A percentile compares a stretch with the other conserved stretches of the same genome.
phyloP scores from a whole-genome alignment of 2,329 filamentous ascomycete species.

The Pseudogymnoascus sp. region DNA sequence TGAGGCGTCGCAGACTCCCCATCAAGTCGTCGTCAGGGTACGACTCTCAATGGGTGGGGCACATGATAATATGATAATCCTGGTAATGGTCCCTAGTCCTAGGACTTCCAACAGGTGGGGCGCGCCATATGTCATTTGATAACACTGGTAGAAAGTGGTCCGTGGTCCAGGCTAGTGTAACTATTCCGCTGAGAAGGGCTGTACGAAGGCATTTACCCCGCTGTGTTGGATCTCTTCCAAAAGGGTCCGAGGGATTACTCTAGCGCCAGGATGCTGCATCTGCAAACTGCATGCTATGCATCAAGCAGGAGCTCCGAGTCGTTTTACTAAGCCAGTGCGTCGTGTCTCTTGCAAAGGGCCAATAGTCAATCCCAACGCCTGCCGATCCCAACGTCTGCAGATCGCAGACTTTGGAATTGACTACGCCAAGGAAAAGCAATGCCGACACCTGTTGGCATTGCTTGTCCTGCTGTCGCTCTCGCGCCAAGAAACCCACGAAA shows the following conservation, averaged over 20 bases:
- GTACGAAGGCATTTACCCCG: not conserved
- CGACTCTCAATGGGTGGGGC: no score
- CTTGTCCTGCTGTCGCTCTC: not conserved
- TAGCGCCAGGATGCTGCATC: no score
- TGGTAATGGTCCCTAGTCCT: not conserved
- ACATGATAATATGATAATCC: not conserved
- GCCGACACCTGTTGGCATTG: not conserved
- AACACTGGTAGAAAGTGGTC: not conserved
- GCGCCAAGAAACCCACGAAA: not conserved
- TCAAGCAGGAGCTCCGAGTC: not conserved
- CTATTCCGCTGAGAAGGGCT: not conserved
- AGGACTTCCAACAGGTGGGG: not conserved
- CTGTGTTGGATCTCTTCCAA: not conserved
- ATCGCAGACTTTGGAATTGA: not conserved
- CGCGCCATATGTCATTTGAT: not conserved
- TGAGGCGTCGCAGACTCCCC: no score
- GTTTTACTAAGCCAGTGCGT: not conserved
- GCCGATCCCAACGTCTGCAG: not conserved
- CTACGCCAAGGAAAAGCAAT: not conserved
- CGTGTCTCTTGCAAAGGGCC: not conserved
- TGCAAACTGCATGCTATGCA: not conserved
- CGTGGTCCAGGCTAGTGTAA: not conserved
- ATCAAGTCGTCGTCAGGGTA: no score
- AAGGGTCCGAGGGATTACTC: not conserved
- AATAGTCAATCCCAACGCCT: not conserved